Evolutionary conservation across 1,139 yeast genomes (phyloP).

Genomic region (Hyphopichia pseudoburtonii): DNA sequence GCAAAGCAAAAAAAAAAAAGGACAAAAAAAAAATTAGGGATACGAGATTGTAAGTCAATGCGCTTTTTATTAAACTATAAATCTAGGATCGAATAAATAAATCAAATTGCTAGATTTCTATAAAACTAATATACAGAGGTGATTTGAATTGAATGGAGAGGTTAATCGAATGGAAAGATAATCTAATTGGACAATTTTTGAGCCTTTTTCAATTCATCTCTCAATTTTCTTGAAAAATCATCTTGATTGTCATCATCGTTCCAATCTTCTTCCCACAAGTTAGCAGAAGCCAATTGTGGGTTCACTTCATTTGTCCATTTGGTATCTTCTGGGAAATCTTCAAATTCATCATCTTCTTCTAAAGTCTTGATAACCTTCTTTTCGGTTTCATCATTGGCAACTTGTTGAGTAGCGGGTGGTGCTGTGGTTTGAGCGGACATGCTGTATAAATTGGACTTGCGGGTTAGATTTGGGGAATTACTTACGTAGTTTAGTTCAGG

Average conservation of each 20-base stretch:
- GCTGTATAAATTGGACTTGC: no score
- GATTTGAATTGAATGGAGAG: no score
- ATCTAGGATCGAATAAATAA: no score
- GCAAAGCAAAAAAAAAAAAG: no score
- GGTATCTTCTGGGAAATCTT: conserved; percentile 84
- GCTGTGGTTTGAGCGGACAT: neutral
- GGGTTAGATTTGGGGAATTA: no score
- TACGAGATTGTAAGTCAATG: no score
- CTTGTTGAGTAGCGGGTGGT: neutral
- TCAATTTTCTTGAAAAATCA: conserved; percentile 70
- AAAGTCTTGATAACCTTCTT: conserved; percentile 55
- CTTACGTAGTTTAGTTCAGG: no score
- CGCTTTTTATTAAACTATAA: no score
- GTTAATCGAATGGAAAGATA: neutral
- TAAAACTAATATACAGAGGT: neutral
- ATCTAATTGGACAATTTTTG: conserved; percentile 10
- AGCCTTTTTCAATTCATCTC: conserved; percentile 42
- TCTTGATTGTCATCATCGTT: conserved; percentile 90
- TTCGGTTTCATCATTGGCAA: conserved; percentile 19
- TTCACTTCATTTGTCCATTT: conserved; percentile 46
- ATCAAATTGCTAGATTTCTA: no score
- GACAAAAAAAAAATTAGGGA: no score
- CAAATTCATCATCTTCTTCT: conserved; percentile 94
- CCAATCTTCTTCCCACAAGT: conserved; percentile 94
- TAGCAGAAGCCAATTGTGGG: conserved; percentile 43